Evolutionary conservation across 768 basidiomycete species (phyloP), one percentile per base, ranked within the genome.

Genomic region (Fistulinella prunicolor): DNA sequence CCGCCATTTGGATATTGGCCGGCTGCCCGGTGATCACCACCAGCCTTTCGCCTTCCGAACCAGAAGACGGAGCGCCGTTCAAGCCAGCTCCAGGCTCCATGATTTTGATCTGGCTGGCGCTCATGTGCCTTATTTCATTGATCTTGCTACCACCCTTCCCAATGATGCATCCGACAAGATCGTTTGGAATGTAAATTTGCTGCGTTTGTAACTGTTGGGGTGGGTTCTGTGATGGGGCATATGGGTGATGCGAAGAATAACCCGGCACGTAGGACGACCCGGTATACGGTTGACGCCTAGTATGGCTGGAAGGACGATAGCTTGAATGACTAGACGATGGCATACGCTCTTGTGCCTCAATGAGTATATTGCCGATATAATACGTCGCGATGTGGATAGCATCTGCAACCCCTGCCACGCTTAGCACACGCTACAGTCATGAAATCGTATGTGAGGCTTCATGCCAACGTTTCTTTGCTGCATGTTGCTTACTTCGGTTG

Each of bases 361-460:
- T 87, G 46, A 99, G 83, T 60, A 98, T 96, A 55, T 94, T 97
- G 46, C 96, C 96, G 53, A 99, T 94, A 68, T 99, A 98, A 72
- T 98, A 99, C 4, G 95, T 97, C 34, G 96, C 96, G 54, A 99
- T 99, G 68, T 99, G 96, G 49, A 99, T 94, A 24, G 96, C 96
- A 66, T 99, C 96, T 19, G 96, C 96, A 42, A 99, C 96, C 30
- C 96, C 96, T 20, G 95, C 93, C 30, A 98, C 95, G 57, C 94
- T 96, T 44, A 99, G 79, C 21, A 99, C 94, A 48, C 96, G 91
- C 94, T 97, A 65, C 14, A 45, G 51, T 54, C 32, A 55, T 42
- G 50, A 50, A 50, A 55, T 58, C 46, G 17, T 38, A 42, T 45
- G 28, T 48, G 39, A 58, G 57, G 37, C 42, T 39, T 50, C n/a